phyloP scores from a whole-genome alignment of 2,329 filamentous ascomycete genomes.

The Pleoardoris graminearum region DNA sequence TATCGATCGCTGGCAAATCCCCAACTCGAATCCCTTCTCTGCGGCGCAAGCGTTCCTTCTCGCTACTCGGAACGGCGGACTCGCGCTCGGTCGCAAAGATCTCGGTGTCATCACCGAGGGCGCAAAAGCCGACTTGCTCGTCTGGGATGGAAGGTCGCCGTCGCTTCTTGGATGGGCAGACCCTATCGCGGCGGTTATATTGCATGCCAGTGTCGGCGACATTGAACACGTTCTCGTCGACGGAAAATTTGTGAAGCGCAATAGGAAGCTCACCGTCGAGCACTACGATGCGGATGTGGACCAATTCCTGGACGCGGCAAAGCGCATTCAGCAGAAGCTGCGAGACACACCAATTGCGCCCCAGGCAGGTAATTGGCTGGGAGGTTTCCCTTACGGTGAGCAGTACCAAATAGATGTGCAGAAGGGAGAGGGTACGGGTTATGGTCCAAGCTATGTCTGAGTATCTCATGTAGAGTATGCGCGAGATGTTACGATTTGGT shows the following conservation, averaged over 20 bases:
- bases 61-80: conserved; percentile 57
- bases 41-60: conserved; percentile 60
- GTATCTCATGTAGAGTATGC: no score
- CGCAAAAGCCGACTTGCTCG: conserved; percentile 59
- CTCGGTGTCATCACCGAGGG: conserved; percentile 55
- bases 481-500: no score
- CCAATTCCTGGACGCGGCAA: conserved; percentile 25
- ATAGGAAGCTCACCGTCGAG: conserved; percentile 42
- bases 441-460: no score
- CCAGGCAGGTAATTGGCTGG: not conserved
- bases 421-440: not conserved
- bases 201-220: conserved; percentile 59
- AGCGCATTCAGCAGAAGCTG: conserved; percentile 26
- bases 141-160: conserved; percentile 57
- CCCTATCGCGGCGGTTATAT: conserved; percentile 59
- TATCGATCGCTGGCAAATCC: conserved; percentile 49
- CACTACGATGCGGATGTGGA: conserved; percentile 20
- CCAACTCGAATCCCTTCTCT: conserved; percentile 56
- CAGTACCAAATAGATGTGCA: conserved; percentile 2
- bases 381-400: not conserved
- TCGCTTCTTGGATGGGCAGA: conserved; percentile 59
- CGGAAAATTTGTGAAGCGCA: conserved; percentile 54
- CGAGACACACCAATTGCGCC: conserved; percentile 9
- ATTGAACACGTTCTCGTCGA: conserved; percentile 56
- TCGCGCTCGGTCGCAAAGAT: conserved; percentile 56